Base-by-base conservation (phyloP, 2,329 filamentous ascomycete genomes). In the Parafenestella ontariensis region DNA sequence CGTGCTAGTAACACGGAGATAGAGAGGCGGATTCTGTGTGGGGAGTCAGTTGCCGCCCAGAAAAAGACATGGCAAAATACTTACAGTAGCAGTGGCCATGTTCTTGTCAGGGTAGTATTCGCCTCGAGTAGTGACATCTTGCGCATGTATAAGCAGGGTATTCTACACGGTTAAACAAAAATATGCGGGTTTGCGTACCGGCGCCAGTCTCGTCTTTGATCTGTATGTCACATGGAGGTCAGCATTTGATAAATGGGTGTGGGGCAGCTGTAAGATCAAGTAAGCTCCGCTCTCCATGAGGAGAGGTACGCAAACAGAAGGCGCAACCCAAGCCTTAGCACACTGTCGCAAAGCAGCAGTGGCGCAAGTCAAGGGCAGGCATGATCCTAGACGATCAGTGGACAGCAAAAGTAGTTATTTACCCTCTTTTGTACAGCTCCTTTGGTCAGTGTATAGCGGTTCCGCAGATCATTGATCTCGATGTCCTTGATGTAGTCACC, bases 191-290 rank as follows among this genome's bases (percentile, higher is more conserved):
- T 86, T 84, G 82, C 93, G 88, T 99, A 99, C 95, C 95, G 85
- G 95, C 94, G 85, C 95, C 95, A 88, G 94, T 98, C 74, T 97
- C 92, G 83, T 97, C 94, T 89, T 96, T 96, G 74, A 99, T 99
- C 95, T 99, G 93, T 72, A 90, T 90, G 80, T 87, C 88, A 95
- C 84, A 89, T 80, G 81, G 84, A 88, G 87, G 93, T 97, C 87
- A 98, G 93, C 92, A 95, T 87, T 87, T 91, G 90, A 62, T 86
- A 88, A 91, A 87, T 87, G 87, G 86, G 68, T 66, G 62, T 66
- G 70, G 69, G 72, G 70, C 70, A 70, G 73, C 73, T 77, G 76
- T 59, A 76, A 69, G 69, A 67, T 71, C 74, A 69, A 72, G 80
- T 82, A 78, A 83, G 80, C 79, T 78, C 72, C 72, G 66, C 74